These are phyloP conservation scores for Aspergillus pseudoviridinutans DNA, from an alignment of 2,329 filamentous ascomycete species.

Conservation along the genomic window DNA sequence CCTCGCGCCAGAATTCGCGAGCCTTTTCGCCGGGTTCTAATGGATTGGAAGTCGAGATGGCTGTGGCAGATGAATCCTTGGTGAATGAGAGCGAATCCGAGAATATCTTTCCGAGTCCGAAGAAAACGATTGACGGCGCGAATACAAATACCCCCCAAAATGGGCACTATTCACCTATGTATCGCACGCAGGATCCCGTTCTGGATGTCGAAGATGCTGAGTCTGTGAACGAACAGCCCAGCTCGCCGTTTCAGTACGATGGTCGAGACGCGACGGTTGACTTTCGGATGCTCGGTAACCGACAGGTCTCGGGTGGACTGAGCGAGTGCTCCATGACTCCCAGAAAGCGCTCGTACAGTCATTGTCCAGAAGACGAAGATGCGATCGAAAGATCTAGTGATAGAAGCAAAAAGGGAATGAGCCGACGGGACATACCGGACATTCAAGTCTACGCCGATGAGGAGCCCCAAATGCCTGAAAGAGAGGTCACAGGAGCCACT, in stretches of 20 bases:
- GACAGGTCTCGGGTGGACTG: constrained; percentile 7
- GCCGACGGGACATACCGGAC: constrained; percentile 15
- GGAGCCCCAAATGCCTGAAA: constrained; percentile 19
- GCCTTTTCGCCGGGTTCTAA: constrained; percentile 25
- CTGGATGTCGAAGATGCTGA: constrained; percentile 20
- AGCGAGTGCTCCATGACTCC: constrained; percentile 15
- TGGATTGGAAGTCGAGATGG: constrained; percentile 11
- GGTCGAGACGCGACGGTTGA: constrained; percentile 33
- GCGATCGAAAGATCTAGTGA: constrained; percentile 11
- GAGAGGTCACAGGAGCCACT: constrained; percentile 7
- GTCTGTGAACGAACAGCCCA: constrained; percentile 23
- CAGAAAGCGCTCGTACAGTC: constrained; percentile 20
- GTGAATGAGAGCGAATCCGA: constrained; percentile 19
- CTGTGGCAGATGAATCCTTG: constrained; percentile 13
- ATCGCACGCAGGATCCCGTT: constrained; percentile 16
- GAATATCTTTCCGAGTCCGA: constrained; percentile 25
- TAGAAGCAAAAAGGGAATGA: constrained; percentile 26
- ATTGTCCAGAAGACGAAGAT: constrained; percentile 14
- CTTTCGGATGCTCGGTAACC: constrained; percentile 18
- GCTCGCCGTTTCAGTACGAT: constrained; percentile 36
- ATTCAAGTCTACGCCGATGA: constrained; percentile 28
- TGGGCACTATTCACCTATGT: constrained; percentile 9
- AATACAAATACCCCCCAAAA: constrained; percentile 11
- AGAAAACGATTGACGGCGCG: constrained; percentile 15
- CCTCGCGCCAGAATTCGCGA: constrained; percentile 40